Evolutionary conservation across 495 filamentous ascomycete species (phyloP), one percentile per base, ranked within the genome.

Genomic region (Aspergillus egyptiacus): DNA sequence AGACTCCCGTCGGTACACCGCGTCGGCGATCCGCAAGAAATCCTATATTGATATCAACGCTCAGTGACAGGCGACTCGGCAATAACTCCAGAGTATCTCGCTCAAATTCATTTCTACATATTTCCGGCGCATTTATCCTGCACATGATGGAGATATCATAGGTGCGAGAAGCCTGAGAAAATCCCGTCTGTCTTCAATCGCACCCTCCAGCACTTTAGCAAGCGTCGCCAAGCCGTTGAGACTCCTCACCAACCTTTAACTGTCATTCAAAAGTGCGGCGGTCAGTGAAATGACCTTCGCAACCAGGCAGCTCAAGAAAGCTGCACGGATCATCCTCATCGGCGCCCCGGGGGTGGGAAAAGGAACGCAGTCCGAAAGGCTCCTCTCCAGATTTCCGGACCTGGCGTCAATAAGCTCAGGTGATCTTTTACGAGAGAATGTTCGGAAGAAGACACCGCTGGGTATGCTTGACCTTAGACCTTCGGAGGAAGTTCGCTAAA

Each of bases 281-380:
- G 5, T 32, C 10, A 39, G 27, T 32, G 43, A 41, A 55, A 66
- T 64, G 61, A 53, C 58, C 23, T 34, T 44, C 46, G 46, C 64
- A 23, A 63, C 63, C 3, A 68, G 60, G 54, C 66, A 80, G 69
- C 83, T 94, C 58, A 79, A 78, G 48, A 82, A 78, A 64, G 91
- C 93, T 30, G 93, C 94, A 14, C 86, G 93, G 25, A 82, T 98
- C 43, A 97, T 98, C 63, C 80, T 98, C 46, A 80, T 98, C 52
- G 93, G 93, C 42, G 90, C 93, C n/a, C 93, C 93, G 0, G 93
- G 86, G 5, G 76, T 79, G 3, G 93, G 93, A 43, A 98, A 98
- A 68, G 93, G 93, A 25, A 98, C 93, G 13, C 93, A 98, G 62
- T 86, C 89, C 23, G 88, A 95, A 59, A 78, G 93, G 34, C 71